Conservation (phyloP, 208 protist species). For the Blechomonas ayalai region DNA sequence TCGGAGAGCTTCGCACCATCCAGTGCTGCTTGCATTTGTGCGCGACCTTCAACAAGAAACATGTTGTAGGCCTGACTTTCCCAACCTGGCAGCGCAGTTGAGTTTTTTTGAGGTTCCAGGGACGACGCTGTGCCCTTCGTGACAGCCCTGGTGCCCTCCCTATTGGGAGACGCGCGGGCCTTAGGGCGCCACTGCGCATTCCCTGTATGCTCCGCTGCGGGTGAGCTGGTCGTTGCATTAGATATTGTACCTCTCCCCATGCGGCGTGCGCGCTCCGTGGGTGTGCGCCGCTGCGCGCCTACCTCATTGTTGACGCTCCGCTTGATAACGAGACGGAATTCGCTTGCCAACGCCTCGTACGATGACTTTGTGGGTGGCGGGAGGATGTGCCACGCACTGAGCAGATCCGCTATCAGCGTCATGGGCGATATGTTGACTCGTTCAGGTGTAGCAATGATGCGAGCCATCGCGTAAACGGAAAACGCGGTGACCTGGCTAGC, state of each 20-base stretch:
- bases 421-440: constrained; percentile 25
- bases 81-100: constrained; percentile 2
- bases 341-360: constrained; percentile 37
- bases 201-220: no score
- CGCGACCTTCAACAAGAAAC: background rate
- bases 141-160: no score
- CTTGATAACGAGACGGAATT: no score
- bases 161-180: background rate
- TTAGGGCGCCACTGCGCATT: no score
- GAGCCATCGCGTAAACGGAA: constrained; percentile 63
- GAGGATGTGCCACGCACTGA: constrained; percentile 57
- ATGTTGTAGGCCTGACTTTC: constrained; percentile 2
- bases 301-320: no score
- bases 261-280: no score
- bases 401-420: constrained; percentile 58
- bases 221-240: background rate
- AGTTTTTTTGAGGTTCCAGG: no score
- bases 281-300: no score
- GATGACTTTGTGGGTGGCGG: constrained; percentile 36
- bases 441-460: constrained; percentile 36
- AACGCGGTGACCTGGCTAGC: constrained; percentile 47
- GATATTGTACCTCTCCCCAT: background rate
- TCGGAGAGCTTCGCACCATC: constrained; percentile 9
- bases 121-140: no score
- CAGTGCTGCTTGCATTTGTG: constrained; percentile 5